These are phyloP conservation scores for Podila epigama DNA, from an alignment of 192 early-diverging fungal species.

Conservation along the genomic window DNA sequence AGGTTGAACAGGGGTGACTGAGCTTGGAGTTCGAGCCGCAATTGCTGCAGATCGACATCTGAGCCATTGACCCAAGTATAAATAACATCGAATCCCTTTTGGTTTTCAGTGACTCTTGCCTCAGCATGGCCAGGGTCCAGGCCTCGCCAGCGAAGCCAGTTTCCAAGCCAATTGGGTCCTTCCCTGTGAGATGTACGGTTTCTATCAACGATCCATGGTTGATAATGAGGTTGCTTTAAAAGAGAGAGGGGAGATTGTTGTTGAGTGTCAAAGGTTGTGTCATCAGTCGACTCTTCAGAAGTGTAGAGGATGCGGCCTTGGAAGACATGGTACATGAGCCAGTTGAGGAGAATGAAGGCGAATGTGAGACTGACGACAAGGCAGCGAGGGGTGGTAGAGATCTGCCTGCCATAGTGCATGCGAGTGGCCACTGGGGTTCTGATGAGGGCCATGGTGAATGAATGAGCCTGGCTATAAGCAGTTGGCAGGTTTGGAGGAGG, in stretches of 20 bases:
- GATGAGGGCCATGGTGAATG: conserved; percentile 18
- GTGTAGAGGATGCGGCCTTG: background rate
- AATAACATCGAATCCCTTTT: conserved; percentile 34
- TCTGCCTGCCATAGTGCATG: conserved; percentile 3
- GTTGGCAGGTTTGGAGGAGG: background rate
- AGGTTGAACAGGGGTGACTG: conserved; percentile 13
- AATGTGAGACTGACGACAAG: conserved; percentile 28
- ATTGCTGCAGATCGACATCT: conserved; percentile 15
- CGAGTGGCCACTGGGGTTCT: conserved; percentile 7
- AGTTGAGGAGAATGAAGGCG: conserved; percentile 42
- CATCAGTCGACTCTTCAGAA: no score
- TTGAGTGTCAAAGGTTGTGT: background rate
- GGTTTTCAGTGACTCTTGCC: background rate
- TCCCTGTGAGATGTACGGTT: background rate
- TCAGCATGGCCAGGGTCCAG: conserved; percentile 11
- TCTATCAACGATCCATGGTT: background rate
- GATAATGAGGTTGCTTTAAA: background rate
- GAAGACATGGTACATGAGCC: conserved; percentile 18
- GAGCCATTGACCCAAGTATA: conserved; percentile 59
- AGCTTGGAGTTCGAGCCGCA: conserved; percentile 2
- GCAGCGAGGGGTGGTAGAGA: conserved; percentile 12
- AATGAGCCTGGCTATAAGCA: background rate
- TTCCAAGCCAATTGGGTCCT: conserved; percentile 7
- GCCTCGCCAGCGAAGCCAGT: conserved; percentile 45
- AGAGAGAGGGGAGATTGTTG: background rate